These are phyloP conservation scores for Brasenia schreberi DNA, from an alignment of 164 flowering plant genomes.

Conservation along the genomic window DNA sequence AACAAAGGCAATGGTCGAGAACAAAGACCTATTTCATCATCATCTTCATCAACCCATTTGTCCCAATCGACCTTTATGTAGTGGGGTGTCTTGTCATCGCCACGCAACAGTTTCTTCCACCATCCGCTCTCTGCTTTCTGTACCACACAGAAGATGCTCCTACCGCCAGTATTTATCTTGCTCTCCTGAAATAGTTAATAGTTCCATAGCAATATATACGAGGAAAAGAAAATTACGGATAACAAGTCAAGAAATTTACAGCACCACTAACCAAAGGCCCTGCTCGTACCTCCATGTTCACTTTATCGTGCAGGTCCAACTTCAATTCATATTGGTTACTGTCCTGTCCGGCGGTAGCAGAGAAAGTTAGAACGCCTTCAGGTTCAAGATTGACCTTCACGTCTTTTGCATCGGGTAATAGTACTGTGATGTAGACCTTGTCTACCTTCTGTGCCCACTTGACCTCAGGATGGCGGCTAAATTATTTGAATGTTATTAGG, in stretches of 20 bases:
- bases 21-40: slow-evolving; percentile 32
- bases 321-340: slow-evolving; percentile 50
- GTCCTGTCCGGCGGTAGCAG: slow-evolving; percentile 61
- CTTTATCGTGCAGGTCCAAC: slow-evolving; percentile 65
- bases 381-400: slow-evolving; percentile 74
- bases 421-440: slow-evolving; percentile 61
- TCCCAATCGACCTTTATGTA: slow-evolving; percentile 92
- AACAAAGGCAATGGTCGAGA: background rate
- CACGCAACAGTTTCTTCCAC: slow-evolving; percentile 78
- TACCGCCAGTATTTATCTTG: slow-evolving; percentile 57
- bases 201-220: background rate
- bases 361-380: slow-evolving; percentile 66
- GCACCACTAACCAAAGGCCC: background rate
- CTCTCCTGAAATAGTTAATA: slow-evolving; percentile 39
- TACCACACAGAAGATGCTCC: slow-evolving; percentile 60
- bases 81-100: slow-evolving; percentile 57
- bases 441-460: slow-evolving; percentile 95
- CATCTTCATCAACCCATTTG: slow-evolving; percentile 94
- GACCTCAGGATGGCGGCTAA: slow-evolving; percentile 79
- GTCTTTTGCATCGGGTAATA: slow-evolving; percentile 61
- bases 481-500: too few species aligned
- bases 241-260: too few species aligned
- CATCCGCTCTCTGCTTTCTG: slow-evolving; percentile 82
- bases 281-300: slow-evolving; percentile 61
- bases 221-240: background rate